Conservation (phyloP, 768 basidiomycete genomes). For the Russula sp. region DNA sequence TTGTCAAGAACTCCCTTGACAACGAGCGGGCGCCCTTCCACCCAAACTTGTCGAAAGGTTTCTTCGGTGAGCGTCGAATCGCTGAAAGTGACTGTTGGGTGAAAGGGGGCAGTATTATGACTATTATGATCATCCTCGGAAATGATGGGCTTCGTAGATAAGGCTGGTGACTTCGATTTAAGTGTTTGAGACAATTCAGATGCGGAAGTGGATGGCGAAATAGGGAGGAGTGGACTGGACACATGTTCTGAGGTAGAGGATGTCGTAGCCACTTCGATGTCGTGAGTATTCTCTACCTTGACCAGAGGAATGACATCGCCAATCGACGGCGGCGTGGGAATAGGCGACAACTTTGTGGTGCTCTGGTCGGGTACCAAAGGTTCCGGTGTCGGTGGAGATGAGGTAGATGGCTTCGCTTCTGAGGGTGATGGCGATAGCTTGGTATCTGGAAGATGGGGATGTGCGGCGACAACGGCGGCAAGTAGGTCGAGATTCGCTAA, state of each 20-base stretch:
- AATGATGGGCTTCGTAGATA: conserved; percentile 2
- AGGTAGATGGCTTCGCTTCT: conserved; percentile 9
- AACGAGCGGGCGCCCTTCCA: conserved; percentile 68
- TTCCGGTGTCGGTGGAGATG: conserved; percentile 8
- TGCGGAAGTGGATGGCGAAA: conserved; percentile 27
- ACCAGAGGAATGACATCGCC: conserved; percentile 12
- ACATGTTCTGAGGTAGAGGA: conserved; percentile 24
- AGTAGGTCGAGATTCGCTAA: conserved; percentile 27
- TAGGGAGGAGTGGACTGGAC: conserved; percentile 26
- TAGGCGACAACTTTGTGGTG: conserved; percentile 1
- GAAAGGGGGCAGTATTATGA: conserved; percentile 36
- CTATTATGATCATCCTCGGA: conserved; percentile 31
- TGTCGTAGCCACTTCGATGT: conserved; percentile 21
- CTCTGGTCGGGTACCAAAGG: not conserved
- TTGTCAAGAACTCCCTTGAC: conserved; percentile 64
- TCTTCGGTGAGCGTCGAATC: conserved; percentile 53
- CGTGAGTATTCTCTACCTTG: conserved; percentile 16
- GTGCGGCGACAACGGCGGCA: conserved; percentile 26
- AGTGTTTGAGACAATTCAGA: conserved; percentile 22
- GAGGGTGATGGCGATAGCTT: not conserved
- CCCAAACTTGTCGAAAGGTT: conserved; percentile 69
- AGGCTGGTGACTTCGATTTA: conserved; percentile 18
- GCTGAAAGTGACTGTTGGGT: conserved; percentile 46
- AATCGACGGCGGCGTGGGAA: not conserved
- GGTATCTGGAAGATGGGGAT: conserved; percentile 19